Evolutionary conservation across 352 stramenopile species (phyloP).

Genomic region (Phytophthora hibernalis): DNA sequence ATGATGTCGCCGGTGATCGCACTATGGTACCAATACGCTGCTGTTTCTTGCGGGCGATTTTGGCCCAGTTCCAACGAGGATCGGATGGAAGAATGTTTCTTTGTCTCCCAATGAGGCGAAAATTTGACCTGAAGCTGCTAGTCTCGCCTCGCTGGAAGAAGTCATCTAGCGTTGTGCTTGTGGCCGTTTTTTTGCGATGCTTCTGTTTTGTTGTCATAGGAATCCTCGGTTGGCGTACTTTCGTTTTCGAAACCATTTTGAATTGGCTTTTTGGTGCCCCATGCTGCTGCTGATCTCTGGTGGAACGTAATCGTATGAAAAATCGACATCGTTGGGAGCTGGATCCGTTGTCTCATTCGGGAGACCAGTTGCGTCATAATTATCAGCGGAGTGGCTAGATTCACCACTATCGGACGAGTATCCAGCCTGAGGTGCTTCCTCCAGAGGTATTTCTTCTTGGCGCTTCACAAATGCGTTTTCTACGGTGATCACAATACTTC

Average conservation of each 20-base stretch:
- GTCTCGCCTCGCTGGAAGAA: slow-evolving; percentile 25
- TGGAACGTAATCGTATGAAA: slow-evolving; percentile 30
- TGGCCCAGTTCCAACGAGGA: slow-evolving; percentile 56
- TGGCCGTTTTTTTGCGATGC: slow-evolving; percentile 9
- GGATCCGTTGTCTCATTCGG: background rate
- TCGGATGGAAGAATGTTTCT: slow-evolving; percentile 43
- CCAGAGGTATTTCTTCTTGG: slow-evolving; percentile 27
- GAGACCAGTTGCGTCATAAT: slow-evolving; percentile 5
- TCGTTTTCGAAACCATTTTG: background rate
- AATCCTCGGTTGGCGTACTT: background rate
- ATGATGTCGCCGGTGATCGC: background rate
- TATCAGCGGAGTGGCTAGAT: slow-evolving; percentile 21
- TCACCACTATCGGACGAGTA: slow-evolving; percentile 35
- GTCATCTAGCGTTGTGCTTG: slow-evolving; percentile 48
- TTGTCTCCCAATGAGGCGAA: slow-evolving; percentile 46
- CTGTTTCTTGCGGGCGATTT: slow-evolving; percentile 47
- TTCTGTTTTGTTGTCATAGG: background rate
- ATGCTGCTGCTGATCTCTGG: background rate
- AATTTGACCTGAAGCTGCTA: slow-evolving; percentile 39
- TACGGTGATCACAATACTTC: slow-evolving; percentile 36
- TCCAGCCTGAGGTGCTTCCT: slow-evolving; percentile 7
- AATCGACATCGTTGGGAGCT: slow-evolving; percentile 15
- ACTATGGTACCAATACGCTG: slow-evolving; percentile 16
- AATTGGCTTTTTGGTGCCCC: slow-evolving; percentile 3
- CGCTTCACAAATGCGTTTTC: slow-evolving; percentile 41